Evolutionary conservation across 257 asterid genomes (phyloP), one percentile per base, ranked within the genome.

Genomic region (Ligustrum vulgare): DNA sequence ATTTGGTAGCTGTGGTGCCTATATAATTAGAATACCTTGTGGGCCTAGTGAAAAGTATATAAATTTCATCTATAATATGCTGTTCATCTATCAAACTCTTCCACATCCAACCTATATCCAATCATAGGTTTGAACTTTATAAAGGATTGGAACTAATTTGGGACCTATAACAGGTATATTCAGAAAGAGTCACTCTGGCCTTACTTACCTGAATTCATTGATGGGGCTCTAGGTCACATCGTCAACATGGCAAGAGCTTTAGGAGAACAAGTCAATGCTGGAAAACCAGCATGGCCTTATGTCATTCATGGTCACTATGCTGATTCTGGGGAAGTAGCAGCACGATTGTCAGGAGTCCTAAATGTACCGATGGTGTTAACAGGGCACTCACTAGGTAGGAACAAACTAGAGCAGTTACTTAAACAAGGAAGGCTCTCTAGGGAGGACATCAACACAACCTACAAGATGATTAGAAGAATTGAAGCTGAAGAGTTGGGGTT

Each of bases 291-390:
- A 36, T 89, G 94, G 94, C 94, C 92, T 65, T 84, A 82, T 67
- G 94, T 82, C 34, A 86, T 89, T 73, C 94, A 89, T 49, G 94
- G 92, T 70, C 94, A 89, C 77, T 89, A 89, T 66, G 94, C 92
- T 2, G 94, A 89, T 82, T 92, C 89, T 31, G 92, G 87, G 79
- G 88, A 84, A 74, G 82, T 76, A 72, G 95, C 92, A 22, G 90
- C 91, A 35, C 85, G 77, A 32, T 74, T 89, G 68, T 87, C 92
- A 8, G 88, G 90, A n/a, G 83, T 84, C 75, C 39, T 87, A 60
- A 86, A 89, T 28, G 89, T 83, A 72, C 95, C 95, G 35, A 89
- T 83, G 88, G 92, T 86, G 79, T 54, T 87, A 54, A 89, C 91
- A 3, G 95, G 95, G 36, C 95, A 89, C 71, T 89, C 91, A 3